phyloP scores from a whole-genome alignment of 1,284 basidiomycete genomes.

The Spongispora temasekensis region DNA sequence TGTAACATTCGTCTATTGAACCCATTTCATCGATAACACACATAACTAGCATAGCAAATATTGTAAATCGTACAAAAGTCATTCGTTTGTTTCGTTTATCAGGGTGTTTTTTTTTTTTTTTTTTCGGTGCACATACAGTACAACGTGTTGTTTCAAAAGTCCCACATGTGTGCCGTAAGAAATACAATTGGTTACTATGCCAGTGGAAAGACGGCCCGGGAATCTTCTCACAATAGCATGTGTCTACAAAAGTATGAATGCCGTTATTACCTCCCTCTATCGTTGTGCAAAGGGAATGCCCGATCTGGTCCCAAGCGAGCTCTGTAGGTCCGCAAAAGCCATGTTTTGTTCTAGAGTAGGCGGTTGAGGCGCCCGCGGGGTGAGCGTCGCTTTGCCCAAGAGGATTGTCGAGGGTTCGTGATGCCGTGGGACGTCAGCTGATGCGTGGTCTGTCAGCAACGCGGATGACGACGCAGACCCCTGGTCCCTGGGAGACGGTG shows the following conservation, averaged over 20 bases:
- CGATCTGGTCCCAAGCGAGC: slow-evolving; percentile 34
- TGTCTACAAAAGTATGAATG: slow-evolving; percentile 3
- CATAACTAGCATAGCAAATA: slow-evolving; percentile 32
- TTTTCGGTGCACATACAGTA: slow-evolving; percentile 25
- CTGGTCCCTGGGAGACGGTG: slow-evolving; percentile 52
- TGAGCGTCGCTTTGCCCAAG: slow-evolving; percentile 50
- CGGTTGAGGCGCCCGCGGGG: slow-evolving; percentile 49
- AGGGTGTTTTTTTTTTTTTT: slow-evolving; percentile 19
- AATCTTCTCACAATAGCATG: background rate
- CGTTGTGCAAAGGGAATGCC: slow-evolving; percentile 11
- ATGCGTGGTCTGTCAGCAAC: slow-evolving; percentile 13
- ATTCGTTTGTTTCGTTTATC: slow-evolving; percentile 28
- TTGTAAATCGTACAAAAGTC: slow-evolving; percentile 29
- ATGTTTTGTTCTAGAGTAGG: slow-evolving; percentile 80
- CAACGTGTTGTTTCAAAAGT: slow-evolving; percentile 11
- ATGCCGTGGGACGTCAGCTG: slow-evolving; percentile 25
- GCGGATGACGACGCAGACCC: slow-evolving; percentile 8
- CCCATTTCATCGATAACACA: slow-evolving; percentile 20
- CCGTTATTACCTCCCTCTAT: slow-evolving; percentile 10
- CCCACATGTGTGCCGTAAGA: slow-evolving; percentile 15
- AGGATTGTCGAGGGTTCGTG: slow-evolving; percentile 47
- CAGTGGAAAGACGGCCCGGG: background rate
- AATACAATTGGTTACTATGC: slow-evolving; percentile 12
- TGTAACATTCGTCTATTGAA: slow-evolving; percentile 28
- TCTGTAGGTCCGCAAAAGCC: slow-evolving; percentile 72